phyloP scores from a whole-genome alignment of 2,329 filamentous ascomycete species.

The Calonectria pteridis region DNA sequence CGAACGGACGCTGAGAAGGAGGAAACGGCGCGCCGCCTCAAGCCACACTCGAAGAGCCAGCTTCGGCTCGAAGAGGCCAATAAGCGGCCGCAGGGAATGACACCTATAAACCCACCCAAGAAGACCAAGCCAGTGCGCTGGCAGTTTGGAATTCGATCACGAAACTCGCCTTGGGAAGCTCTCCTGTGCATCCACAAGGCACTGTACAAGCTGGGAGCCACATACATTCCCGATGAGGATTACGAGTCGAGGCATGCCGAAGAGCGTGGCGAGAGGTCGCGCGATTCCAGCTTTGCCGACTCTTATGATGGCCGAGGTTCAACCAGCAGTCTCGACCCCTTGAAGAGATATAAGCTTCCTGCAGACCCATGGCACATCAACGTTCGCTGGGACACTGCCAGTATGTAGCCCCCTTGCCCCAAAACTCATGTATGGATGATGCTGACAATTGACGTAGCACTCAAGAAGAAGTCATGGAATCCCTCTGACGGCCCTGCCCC shows the following conservation, averaged over 20 bases:
- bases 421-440: not conserved
- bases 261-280: conserved; percentile 51
- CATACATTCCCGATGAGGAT: conserved; percentile 81
- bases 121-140: conserved; percentile 88
- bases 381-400: conserved; percentile 87
- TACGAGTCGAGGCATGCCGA: conserved; percentile 62
- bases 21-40: conserved; percentile 83
- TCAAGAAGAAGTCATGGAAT: conserved; percentile 41
- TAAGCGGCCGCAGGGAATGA: conserved; percentile 72
- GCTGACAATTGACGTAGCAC: conserved; percentile 50
- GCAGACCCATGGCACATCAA: conserved; percentile 96
- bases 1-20: conserved; percentile 82
- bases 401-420: conserved; percentile 63
- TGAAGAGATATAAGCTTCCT: conserved; percentile 82
- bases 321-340: conserved; percentile 62
- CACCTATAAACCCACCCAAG: conserved; percentile 73
- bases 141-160: conserved; percentile 97
- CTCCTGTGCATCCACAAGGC: conserved; percentile 96
- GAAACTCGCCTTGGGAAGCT: conserved; percentile 94
- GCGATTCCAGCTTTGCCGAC: conserved; percentile 57
- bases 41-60: conserved; percentile 83
- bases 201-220: conserved; percentile 85
- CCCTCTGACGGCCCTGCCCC: conserved; percentile 51
- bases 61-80: conserved; percentile 75
- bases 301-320: conserved; percentile 53